A percentile compares a stretch with the other conserved stretches of the same genome.
These are phyloP conservation scores for Talaromyces pinophilus DNA, from an alignment of 2,329 filamentous ascomycete genomes.

Conservation along the genomic window DNA sequence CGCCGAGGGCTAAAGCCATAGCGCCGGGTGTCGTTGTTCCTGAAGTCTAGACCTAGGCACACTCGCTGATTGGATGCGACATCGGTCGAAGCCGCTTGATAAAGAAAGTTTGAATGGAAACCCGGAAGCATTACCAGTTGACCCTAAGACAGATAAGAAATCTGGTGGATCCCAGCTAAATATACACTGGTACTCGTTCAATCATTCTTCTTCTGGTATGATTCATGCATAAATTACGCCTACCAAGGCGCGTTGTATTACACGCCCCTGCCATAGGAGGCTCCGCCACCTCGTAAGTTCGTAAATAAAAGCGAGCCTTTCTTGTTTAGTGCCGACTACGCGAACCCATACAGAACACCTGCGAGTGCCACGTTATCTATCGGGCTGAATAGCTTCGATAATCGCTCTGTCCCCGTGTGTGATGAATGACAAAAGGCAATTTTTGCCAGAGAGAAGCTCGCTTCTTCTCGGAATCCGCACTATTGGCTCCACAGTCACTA, in stretches of 20 bases:
- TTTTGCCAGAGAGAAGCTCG: not conserved
- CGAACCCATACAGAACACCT: not conserved
- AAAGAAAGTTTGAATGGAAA: not conserved
- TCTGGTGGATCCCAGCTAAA: not conserved
- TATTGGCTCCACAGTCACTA: not conserved
- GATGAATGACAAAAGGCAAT: not conserved
- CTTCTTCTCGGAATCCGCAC: not conserved
- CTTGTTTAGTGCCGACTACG: not conserved
- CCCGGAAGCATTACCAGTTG: not conserved
- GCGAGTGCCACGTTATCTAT: slow-evolving; percentile 8
- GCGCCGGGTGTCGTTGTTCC: slow-evolving; percentile 2
- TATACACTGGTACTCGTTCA: not conserved
- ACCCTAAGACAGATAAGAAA: not conserved
- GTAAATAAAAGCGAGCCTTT: not conserved
- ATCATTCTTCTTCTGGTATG: not conserved
- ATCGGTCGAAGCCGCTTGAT: not conserved
- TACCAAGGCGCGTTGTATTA: not conserved
- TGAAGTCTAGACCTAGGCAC: not conserved
- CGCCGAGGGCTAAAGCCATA: not conserved
- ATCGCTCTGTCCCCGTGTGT: not conserved
- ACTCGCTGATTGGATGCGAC: not conserved
- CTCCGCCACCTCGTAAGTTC: not conserved
- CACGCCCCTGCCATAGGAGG: not conserved
- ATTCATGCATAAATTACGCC: not conserved
- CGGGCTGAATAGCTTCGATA: not conserved